Evolutionary conservation across 441 rosid genomes (phyloP).

Genomic region (Croton laevigatus): DNA sequence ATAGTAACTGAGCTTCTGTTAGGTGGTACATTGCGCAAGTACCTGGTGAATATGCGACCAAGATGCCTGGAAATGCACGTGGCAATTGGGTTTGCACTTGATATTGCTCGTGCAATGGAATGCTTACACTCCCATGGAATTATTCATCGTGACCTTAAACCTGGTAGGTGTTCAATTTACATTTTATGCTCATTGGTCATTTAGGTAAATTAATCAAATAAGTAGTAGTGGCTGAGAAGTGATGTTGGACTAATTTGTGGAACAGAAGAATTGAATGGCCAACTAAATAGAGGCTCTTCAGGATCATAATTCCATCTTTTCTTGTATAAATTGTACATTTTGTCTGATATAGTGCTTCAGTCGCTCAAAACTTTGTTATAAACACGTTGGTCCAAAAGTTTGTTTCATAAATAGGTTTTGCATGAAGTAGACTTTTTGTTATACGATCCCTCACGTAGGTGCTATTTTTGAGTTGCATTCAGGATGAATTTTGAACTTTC

Average conservation of each 20-base stretch:
- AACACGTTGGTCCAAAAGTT: neutral
- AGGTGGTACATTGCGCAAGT: constrained; percentile 88
- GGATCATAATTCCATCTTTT: neutral
- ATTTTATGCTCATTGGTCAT: neutral
- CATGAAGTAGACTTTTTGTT: neutral
- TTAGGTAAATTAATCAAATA: constrained; percentile 6
- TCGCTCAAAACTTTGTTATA: neutral
- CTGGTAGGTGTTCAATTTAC: constrained; percentile 49
- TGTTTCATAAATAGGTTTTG: neutral
- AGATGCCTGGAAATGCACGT: constrained; percentile 57
- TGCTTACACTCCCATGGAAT: constrained; percentile 92
- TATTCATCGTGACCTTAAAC: constrained; percentile 96
- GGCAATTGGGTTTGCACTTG: constrained; percentile 84
- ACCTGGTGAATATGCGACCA: constrained; percentile 65
- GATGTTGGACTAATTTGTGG: neutral
- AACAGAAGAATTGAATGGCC: neutral
- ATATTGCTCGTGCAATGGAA: constrained; percentile 97
- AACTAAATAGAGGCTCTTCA: neutral
- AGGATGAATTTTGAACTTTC: neutral
- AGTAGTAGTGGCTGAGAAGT: constrained; percentile 1
- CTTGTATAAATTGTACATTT: neutral
- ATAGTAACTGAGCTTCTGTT: constrained; percentile 87
- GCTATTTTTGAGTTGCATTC: neutral
- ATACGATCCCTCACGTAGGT: neutral
- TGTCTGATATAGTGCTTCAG: neutral